phyloP scores from a whole-genome alignment of 768 basidiomycete genomes.

The Cantharellus anzutake region DNA sequence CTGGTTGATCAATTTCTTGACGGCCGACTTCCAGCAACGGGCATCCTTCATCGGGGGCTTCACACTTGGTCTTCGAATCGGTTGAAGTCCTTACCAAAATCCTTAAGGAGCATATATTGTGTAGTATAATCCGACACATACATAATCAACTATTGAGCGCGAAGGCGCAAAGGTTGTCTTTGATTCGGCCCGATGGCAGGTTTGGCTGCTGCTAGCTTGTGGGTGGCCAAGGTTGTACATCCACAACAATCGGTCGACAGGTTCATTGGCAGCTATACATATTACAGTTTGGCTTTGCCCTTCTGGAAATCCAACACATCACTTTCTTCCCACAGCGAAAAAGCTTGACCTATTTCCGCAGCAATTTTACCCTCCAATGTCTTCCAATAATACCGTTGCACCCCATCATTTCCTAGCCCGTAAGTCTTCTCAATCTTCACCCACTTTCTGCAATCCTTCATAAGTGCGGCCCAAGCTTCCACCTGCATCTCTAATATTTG shows the following conservation, averaged over 20 bases:
- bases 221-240: background rate
- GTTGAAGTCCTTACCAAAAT: constrained; percentile 23
- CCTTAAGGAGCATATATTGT: background rate
- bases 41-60: constrained; percentile 80
- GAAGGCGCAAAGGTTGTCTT: background rate
- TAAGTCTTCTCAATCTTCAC: constrained; percentile 30
- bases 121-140: background rate
- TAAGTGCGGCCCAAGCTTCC: constrained; percentile 38
- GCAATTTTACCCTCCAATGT: constrained; percentile 28
- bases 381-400: constrained; percentile 30
- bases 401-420: constrained; percentile 23
- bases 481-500: constrained; percentile 34
- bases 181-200: background rate
- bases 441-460: constrained; percentile 38
- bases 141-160: background rate
- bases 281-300: no score
- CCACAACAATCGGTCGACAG: background rate
- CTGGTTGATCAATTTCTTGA: constrained; percentile 59
- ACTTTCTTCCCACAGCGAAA: constrained; percentile 26
- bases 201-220: background rate
- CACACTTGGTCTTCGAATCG: constrained; percentile 60
- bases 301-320: no score
- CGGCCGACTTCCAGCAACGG: constrained; percentile 80
- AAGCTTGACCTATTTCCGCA: constrained; percentile 38
- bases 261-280: background rate